Evolutionary conservation across 768 basidiomycete genomes (phyloP).

Genomic region (Amanita pallidorosea): DNA sequence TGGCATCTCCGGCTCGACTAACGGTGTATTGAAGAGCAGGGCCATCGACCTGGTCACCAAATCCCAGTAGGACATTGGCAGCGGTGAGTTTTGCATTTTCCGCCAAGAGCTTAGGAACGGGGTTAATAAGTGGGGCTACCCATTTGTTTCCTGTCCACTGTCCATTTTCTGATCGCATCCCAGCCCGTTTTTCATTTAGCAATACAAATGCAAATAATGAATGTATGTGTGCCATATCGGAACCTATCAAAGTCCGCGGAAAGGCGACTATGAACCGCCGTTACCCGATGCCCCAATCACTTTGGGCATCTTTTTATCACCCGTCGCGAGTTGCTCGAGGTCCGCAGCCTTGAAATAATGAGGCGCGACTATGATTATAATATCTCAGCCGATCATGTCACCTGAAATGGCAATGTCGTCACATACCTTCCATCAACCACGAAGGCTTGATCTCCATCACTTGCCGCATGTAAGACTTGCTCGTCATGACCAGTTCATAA

Average conservation of each 20-base stretch:
- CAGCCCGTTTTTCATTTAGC: not conserved
- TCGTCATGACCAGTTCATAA: slow-evolving; percentile 96
- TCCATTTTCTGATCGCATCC: not conserved
- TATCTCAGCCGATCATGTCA: slow-evolving; percentile 4
- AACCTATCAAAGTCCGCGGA: not conserved
- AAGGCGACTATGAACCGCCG: slow-evolving; percentile 9
- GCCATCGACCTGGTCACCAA: slow-evolving; percentile 18
- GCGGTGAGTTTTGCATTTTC: not conserved
- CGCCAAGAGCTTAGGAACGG: too few species aligned
- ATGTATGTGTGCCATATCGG: too few species aligned
- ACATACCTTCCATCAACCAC: slow-evolving; percentile 85
- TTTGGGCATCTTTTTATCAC: slow-evolving; percentile 96
- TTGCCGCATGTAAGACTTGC: slow-evolving; percentile 95
- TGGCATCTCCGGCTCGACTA: slow-evolving; percentile 17
- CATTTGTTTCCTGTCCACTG: not conserved
- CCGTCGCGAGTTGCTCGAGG: slow-evolving; percentile 65
- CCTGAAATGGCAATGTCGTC: not conserved
- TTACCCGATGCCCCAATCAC: slow-evolving; percentile 33
- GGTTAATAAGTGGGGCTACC: not conserved
- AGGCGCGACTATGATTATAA: slow-evolving; percentile 62
- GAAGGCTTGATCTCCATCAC: slow-evolving; percentile 96
- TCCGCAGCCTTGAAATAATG: slow-evolving; percentile 92
- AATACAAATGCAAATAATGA: slow-evolving; percentile 6
- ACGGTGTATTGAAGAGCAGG: slow-evolving; percentile 23
- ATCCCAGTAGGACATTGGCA: slow-evolving; percentile 12